phyloP scores from a whole-genome alignment of 352 stramenopile species.

The Aphanomyces euteiches region DNA sequence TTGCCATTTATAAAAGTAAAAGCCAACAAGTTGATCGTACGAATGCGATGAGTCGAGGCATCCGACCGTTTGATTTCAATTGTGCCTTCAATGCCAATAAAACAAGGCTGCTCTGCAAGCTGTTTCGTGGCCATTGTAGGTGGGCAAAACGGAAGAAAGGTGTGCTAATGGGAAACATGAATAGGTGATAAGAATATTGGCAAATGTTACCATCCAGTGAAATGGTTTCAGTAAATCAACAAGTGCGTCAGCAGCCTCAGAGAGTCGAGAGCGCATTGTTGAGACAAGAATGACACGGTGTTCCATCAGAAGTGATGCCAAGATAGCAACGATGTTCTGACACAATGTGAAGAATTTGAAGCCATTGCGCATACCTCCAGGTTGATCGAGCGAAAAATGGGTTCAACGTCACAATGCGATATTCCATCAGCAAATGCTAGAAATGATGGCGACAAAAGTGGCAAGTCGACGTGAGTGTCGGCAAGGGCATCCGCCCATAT shows the following conservation, averaged over 20 bases:
- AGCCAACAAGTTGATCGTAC: slow-evolving; percentile 35
- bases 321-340: slow-evolving; percentile 10
- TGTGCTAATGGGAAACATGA: slow-evolving; percentile 36
- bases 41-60: slow-evolving; percentile 45
- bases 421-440: neutral
- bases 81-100: slow-evolving; percentile 53
- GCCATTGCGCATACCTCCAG: neutral
- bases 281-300: slow-evolving; percentile 16
- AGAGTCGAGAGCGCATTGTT: neutral
- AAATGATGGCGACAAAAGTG: neutral
- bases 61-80: slow-evolving; percentile 48
- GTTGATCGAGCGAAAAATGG: slow-evolving; percentile 10
- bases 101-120: slow-evolving; percentile 37
- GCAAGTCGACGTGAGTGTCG: too few species aligned
- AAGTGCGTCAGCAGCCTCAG: slow-evolving; percentile 33
- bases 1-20: neutral
- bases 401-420: neutral
- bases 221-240: slow-evolving; percentile 50
- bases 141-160: slow-evolving; percentile 55
- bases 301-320: slow-evolving; percentile 21
- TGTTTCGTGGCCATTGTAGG: slow-evolving; percentile 34
- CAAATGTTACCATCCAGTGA: slow-evolving; percentile 44
- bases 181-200: neutral
- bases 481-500: too few species aligned
- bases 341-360: neutral